These are phyloP conservation scores for Kodamaea suecica DNA, from an alignment of 1,139 yeast species.

Conservation along the genomic window DNA sequence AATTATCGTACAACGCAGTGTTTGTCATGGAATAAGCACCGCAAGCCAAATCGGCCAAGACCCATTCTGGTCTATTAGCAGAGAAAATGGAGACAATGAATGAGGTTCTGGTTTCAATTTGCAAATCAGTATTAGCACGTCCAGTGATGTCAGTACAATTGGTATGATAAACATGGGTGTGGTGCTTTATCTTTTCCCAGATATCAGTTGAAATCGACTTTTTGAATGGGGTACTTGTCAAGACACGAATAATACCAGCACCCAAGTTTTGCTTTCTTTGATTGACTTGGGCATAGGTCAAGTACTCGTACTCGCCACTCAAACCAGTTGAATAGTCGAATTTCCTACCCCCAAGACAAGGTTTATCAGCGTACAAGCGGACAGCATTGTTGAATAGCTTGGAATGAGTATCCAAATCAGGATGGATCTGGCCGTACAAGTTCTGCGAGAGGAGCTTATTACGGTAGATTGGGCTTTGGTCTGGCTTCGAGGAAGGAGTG, in stretches of 20 bases:
- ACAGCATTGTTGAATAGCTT: conserved; percentile 24
- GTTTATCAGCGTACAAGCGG: conserved; percentile 17
- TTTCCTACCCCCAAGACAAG: conserved; percentile 31
- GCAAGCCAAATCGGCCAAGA: conserved; percentile 37
- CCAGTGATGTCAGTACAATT: conserved; percentile 6
- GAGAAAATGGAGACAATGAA: conserved; percentile 35
- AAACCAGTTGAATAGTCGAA: conserved; percentile 28
- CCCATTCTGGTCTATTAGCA: conserved; percentile 40
- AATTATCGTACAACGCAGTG: conserved; percentile 41
- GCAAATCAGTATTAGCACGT: conserved; percentile 8
- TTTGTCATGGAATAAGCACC: conserved; percentile 33
- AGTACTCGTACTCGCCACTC: conserved; percentile 16
- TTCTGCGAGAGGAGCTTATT: conserved; percentile 5
- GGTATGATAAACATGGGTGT: conserved; percentile 17
- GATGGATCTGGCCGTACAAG: conserved; percentile 10
- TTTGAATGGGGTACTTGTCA: conserved; percentile 29
- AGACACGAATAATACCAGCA: conserved; percentile 31
- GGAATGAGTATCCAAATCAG: conserved; percentile 30
- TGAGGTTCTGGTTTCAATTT: conserved; percentile 19
- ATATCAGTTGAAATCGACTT: conserved; percentile 12
- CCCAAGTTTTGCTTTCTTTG: conserved; percentile 26
- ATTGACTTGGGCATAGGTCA: conserved; percentile 23
- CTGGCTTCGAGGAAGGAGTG: background rate
- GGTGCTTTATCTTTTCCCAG: conserved; percentile 27
- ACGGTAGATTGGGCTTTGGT: conserved; percentile 7